Conservation (phyloP, 73 alveolate species). For the Blepharisma japonicum region DNA sequence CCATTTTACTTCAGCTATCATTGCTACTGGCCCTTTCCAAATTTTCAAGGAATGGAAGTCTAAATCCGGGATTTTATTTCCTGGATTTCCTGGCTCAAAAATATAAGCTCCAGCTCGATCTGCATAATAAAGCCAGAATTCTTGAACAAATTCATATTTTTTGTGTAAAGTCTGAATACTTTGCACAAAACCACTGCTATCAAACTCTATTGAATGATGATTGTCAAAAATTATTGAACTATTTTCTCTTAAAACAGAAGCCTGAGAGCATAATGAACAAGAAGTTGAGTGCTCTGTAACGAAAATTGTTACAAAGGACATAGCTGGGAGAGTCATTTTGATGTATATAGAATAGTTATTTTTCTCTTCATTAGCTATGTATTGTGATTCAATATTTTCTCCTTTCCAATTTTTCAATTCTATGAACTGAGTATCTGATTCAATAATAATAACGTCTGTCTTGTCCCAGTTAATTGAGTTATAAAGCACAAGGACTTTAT, state of each 20-base stretch:
- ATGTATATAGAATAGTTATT: neutral
- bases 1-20: too few species aligned
- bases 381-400: neutral
- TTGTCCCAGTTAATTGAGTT: conserved; percentile 16
- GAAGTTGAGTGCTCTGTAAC: neutral
- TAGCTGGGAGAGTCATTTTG: neutral
- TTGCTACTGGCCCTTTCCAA: too few species aligned
- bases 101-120: too few species aligned
- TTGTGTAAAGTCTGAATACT: too few species aligned
- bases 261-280: neutral
- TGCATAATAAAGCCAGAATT: too few species aligned
- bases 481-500: conserved; percentile 11
- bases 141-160: too few species aligned
- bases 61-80: too few species aligned
- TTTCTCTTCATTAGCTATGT: neutral
- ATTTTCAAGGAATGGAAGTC: too few species aligned
- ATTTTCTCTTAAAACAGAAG: neutral
- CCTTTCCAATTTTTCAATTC: neutral
- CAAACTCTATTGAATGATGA: too few species aligned
- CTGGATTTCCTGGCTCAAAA: too few species aligned
- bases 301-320: neutral
- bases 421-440: neutral
- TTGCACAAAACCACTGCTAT: too few species aligned
- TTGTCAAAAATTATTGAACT: too few species aligned
- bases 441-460: neutral